A percentile compares a stretch with the other conserved stretches of the same genome.
Conservation (phyloP, 2,329 filamentous ascomycete species). For the Botrytis porri region DNA sequence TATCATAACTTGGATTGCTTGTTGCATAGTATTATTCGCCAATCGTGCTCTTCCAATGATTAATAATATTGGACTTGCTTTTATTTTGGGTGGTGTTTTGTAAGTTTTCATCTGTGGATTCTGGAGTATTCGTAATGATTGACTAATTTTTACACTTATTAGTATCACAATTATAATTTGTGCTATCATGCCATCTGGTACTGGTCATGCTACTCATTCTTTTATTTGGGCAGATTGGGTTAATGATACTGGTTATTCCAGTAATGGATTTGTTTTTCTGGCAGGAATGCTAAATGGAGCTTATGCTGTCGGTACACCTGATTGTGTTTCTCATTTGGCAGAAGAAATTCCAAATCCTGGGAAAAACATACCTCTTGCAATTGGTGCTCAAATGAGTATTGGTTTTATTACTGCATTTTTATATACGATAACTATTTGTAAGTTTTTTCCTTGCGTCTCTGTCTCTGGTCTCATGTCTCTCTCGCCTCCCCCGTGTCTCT, state of each 20-base stretch:
- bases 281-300: constrained; percentile 65
- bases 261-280: constrained; percentile 56
- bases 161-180: constrained; percentile 46
- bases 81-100: constrained; percentile 50
- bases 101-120: background rate
- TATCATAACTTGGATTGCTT: constrained; percentile 47
- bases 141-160: background rate
- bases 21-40: constrained; percentile 49
- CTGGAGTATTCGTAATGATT: background rate
- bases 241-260: constrained; percentile 46
- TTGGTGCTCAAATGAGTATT: constrained; percentile 49
- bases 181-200: constrained; percentile 50
- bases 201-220: constrained; percentile 41
- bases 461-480: background rate
- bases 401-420: constrained; percentile 52
- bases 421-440: constrained; percentile 48
- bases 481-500: background rate
- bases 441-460: background rate
- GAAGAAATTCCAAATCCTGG: constrained; percentile 59
- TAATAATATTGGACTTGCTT: constrained; percentile 53
- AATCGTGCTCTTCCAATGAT: constrained; percentile 52
- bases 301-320: constrained; percentile 64
- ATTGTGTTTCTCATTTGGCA: constrained; percentile 61
- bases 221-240: constrained; percentile 48
- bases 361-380: constrained; percentile 52